Conservation (phyloP, 2,329 filamentous ascomycete species). For the Tetracladium maxilliforme region DNA sequence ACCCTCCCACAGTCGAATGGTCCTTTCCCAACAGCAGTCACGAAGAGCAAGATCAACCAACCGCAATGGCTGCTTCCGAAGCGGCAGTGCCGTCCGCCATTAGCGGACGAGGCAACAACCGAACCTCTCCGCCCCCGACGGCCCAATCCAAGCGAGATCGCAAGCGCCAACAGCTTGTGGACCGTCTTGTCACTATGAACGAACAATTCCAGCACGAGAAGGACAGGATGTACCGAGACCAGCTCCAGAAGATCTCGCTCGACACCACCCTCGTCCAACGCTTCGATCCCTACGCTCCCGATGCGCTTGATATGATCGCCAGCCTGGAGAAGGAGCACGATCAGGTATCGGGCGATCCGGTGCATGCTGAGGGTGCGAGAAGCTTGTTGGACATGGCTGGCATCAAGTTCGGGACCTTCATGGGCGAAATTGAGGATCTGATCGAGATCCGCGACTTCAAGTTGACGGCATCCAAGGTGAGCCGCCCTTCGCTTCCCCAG, state of each 20-base stretch:
- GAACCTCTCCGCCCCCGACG: no score
- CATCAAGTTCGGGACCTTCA: constrained; percentile 71
- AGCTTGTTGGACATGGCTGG: constrained; percentile 51
- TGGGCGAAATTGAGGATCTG: constrained; percentile 73
- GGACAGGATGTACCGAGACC: constrained; percentile 73
- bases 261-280: constrained; percentile 78
- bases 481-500: constrained; percentile 13
- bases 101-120: no score
- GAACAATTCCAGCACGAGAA: constrained; percentile 70
- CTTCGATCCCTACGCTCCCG: constrained; percentile 64
- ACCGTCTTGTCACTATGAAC: constrained; percentile 67
- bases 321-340: no score
- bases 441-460: constrained; percentile 80
- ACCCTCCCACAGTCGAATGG: no score
- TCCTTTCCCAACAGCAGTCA: no score
- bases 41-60: no score
- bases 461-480: constrained; percentile 67
- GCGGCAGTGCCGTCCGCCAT: no score
- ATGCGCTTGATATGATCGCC: no score
- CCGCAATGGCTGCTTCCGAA: no score
- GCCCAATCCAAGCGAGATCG: constrained; percentile 90
- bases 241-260: constrained; percentile 81
- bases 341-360: constrained; percentile 26
- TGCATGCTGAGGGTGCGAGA: constrained; percentile 22
- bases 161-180: constrained; percentile 67